Conservation (phyloP, 2,329 filamentous ascomycete genomes). For the Teratosphaeria pseudoeucalypti region DNA sequence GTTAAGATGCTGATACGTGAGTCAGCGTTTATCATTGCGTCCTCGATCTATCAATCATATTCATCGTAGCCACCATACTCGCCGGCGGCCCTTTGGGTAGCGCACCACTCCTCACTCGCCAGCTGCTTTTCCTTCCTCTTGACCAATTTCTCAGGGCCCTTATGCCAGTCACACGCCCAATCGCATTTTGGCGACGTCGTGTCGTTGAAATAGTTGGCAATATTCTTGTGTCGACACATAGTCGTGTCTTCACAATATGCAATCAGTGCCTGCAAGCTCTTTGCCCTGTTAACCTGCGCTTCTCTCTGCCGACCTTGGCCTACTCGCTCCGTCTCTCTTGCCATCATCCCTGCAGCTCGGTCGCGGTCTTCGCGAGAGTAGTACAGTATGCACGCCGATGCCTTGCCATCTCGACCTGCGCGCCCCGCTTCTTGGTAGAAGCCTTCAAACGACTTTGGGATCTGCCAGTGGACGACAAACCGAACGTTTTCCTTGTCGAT, state of each 20-base stretch:
- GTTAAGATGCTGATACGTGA: too few species aligned
- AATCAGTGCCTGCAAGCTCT: constrained; percentile 49
- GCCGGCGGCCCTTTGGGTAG: constrained; percentile 36
- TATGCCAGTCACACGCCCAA: constrained; percentile 41
- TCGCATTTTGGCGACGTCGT: constrained; percentile 26
- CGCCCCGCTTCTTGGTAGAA: constrained; percentile 94
- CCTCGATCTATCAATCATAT: background rate
- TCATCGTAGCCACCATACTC: constrained; percentile 23
- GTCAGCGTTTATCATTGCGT: background rate
- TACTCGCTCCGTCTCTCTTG: constrained; percentile 30
- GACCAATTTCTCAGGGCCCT: constrained; percentile 25
- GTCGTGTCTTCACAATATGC: constrained; percentile 70
- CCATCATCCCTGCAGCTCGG: constrained; percentile 49
- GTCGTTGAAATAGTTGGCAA: constrained; percentile 71
- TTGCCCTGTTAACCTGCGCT: constrained; percentile 30
- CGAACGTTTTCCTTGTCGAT: constrained; percentile 93
- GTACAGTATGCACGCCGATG: constrained; percentile 77
- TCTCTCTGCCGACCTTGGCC: constrained; percentile 32
- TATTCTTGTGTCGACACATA: constrained; percentile 63
- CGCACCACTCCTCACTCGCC: constrained; percentile 40
- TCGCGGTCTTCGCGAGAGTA: constrained; percentile 83
- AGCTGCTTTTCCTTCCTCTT: constrained; percentile 34
- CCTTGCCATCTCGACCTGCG: constrained; percentile 80
- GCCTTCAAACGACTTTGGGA: constrained; percentile 88
- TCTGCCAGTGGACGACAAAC: constrained; percentile 89